Evolutionary conservation across 164 flowering plant species (phyloP), one percentile per base, ranked within the genome.

Genomic region (Houttuynia cordata): DNA sequence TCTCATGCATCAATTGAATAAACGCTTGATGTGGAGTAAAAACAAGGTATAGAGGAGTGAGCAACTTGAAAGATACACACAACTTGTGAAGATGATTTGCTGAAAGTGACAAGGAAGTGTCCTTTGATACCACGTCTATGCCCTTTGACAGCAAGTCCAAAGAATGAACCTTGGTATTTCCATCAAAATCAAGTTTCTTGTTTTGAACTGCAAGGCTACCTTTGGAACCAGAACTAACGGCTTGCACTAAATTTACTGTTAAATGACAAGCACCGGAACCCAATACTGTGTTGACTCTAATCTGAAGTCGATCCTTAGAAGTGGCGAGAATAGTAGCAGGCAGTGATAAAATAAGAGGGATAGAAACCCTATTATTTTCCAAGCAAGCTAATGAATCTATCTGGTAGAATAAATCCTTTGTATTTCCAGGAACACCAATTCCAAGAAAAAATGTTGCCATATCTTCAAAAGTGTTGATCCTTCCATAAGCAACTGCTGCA

Each of bases 71-170:
- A n/a, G n/a, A n/a, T n/a, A n/a, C 63, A 10, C 83, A 83, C 78
- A 94, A 68, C 80, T 91, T 91, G 72, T 94, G 99, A 25, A 94
- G 91, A 73, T 94, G 97, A 63, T 86, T 87, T 54, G 99, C 97
- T 58, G 93, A 81, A 56, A 94, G 70, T 42, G 96, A 74, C 50
- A 88, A 72, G 40, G 57, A 67, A 70, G 64, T 74, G 59, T 82
- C 74, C 59, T 76, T 81, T 59, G 77, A 72, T 62, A 93, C 99
- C 70, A 90, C 81, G 81, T 93, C 97, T 58, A 86, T 56, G 71
- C 65, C 69, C 57, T 73, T 42, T 17, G 91, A 79, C 67, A 83
- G 68, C 41, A 72, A 53, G 65, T n/a, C n/a, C n/a, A n/a, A n/a
- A n/a, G n/a, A n/a, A n/a, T n/a, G n/a, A n/a, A n/a, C n/a, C n/a